A percentile compares a stretch with the other conserved stretches of the same genome.
Conservation (phyloP, 176 grass and related monocot genomes). For the Dactylis glomerata region DNA sequence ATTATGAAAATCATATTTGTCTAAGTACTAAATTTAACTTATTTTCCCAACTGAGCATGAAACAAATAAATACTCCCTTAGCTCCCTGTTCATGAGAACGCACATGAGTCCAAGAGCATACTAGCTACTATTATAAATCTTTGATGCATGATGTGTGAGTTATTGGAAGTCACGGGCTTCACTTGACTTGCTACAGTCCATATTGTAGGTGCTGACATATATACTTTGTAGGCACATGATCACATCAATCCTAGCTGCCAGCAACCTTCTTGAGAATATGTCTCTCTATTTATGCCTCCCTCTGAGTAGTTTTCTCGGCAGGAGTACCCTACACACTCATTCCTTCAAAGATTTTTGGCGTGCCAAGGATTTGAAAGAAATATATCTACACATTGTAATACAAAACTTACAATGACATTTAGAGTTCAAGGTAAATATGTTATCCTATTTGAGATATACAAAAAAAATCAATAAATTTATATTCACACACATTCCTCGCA, state of each 20-base stretch:
- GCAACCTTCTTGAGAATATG: background rate
- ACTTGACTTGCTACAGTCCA: constrained; percentile 5
- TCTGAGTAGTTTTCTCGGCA: too few relatives aligned
- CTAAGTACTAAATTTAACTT: too few relatives aligned
- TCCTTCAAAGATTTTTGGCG: too few relatives aligned
- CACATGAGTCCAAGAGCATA: background rate
- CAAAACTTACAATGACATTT: too few relatives aligned
- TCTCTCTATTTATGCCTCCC: background rate
- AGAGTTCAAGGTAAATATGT: too few relatives aligned
- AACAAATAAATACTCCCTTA: background rate
- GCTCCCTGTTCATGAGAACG: background rate
- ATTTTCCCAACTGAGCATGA: background rate
- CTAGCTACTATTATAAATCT: background rate
- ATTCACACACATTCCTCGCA: too few relatives aligned
- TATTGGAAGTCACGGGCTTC: constrained; percentile 32
- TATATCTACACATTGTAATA: too few relatives aligned
- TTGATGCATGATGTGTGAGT: background rate
- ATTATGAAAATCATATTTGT: background rate
- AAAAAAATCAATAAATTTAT: too few relatives aligned
- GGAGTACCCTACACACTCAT: too few relatives aligned
- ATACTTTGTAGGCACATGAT: constrained; percentile 17
- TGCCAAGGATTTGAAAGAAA: too few relatives aligned
- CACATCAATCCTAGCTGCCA: constrained; percentile 5
- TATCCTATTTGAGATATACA: too few relatives aligned
- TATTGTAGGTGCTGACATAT: background rate